Conservation (phyloP, 2,329 filamentous ascomycete genomes). For the Talaromyces sp. region DNA sequence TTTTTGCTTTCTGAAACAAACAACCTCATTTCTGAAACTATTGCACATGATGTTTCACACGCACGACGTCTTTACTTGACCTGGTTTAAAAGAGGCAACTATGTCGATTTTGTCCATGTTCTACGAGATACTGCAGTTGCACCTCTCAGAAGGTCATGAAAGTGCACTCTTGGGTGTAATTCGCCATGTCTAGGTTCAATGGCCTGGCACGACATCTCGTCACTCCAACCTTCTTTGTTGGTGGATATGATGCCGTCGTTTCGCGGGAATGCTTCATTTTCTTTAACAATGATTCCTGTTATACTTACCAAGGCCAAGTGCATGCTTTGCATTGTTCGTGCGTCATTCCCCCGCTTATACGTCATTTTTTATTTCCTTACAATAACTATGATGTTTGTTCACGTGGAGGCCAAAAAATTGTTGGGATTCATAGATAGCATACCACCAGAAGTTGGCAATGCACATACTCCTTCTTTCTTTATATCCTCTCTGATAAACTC, state of each 20-base stretch:
- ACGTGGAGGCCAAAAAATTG: background rate
- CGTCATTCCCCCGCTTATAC: background rate
- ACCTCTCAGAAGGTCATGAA: background rate
- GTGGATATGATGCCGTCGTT: background rate
- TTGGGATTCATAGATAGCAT: conserved; percentile 1
- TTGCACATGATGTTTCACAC: conserved; percentile 3
- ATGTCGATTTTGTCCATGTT: background rate
- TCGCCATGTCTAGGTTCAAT: background rate
- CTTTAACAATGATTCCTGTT: background rate
- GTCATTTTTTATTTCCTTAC: background rate
- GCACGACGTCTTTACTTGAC: conserved; percentile 6
- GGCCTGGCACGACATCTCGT: background rate
- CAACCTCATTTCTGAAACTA: conserved; percentile 1
- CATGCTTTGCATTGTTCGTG: background rate
- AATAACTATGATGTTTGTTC: background rate
- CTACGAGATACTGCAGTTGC: background rate
- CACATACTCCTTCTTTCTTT: background rate
- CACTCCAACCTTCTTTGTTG: background rate
- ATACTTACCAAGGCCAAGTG: background rate
- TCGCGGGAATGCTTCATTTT: background rate
- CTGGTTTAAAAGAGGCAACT: conserved; percentile 3
- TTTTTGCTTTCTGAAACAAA: background rate
- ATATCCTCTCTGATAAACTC: too few species aligned
- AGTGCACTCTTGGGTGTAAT: background rate
- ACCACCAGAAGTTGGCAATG: background rate